Base-by-base conservation (phyloP, 495 filamentous ascomycete species). In the Penicillium soppii region DNA sequence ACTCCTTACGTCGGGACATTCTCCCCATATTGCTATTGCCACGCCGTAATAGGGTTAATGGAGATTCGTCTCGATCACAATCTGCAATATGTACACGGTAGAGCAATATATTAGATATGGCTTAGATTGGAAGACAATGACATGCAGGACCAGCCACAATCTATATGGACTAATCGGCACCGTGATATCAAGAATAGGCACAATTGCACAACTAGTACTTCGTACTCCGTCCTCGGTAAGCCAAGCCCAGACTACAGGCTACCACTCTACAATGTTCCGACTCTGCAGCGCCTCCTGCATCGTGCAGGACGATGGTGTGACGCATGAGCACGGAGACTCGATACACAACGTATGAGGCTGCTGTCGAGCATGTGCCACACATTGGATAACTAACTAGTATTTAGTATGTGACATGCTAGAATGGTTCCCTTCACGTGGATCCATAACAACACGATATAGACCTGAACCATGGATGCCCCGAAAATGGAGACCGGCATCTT, bases 281-380 rank as follows among this genome's bases (percentile, higher is more conserved):
- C 16, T 19, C 26, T 56, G 53, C 58, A 61, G 47, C 10, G 22
- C 51, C 58, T 64, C 58, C 58, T 64, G 58, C 58, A 53, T 58
- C 43, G 55, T 62, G 61, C 58, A 65, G 55, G 39, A 39, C 43
- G 35, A 35, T 35, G 21, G 48, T 25, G 3, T 26, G 29, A 50
- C 16, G 33, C 16, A 15, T 16, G 25, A 19, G 16, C 15, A 46
- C 12, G 7, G 3, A 36, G 37, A 5, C 20, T 6, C 35, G 16
- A 3, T 15, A 21, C 27, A 13, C 26, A 20, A 27, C n/a, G n/a
- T n/a, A n/a, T n/a, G n/a, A n/a, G n/a, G n/a, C n/a, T n/a, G n/a
- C n/a, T n/a, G n/a, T n/a, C n/a, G n/a, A n/a, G n/a, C n/a, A n/a
- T n/a, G n/a, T n/a, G n/a, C n/a, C n/a, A n/a, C n/a, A n/a, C n/a